Conservation (phyloP, 192 early-diverging fungal species). For the Coemansia sp. region DNA sequence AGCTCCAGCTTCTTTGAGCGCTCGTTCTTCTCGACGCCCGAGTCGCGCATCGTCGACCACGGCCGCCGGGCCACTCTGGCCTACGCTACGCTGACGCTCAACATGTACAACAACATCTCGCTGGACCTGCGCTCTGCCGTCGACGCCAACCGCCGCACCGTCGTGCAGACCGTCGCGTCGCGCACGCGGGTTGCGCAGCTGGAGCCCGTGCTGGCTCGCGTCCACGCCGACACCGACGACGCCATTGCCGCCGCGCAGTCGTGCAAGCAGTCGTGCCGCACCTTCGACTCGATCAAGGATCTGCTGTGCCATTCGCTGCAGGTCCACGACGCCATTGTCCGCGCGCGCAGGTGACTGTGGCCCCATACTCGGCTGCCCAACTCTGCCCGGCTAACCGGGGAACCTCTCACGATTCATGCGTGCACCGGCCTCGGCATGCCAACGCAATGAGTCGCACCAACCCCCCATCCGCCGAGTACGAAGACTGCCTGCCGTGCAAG, state of each 20-base stretch:
- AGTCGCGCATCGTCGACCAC: constrained; percentile 38
- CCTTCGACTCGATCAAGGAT: constrained; percentile 40
- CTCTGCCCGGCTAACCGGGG: no score
- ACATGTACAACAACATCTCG: constrained; percentile 49
- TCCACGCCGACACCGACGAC: constrained; percentile 39
- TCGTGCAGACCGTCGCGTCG: constrained; percentile 36
- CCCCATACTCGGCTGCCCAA: neutral
- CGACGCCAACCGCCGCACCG: constrained; percentile 32
- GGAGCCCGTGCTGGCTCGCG: constrained; percentile 26
- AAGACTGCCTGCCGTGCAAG: constrained; percentile 45
- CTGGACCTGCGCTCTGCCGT: constrained; percentile 34
- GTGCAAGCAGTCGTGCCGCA: no score
- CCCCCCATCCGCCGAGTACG: constrained; percentile 1
- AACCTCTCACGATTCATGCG: no score
- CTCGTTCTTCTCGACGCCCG: constrained; percentile 48
- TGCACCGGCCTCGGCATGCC: no score
- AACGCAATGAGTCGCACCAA: no score
- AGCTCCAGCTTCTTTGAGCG: constrained; percentile 51
- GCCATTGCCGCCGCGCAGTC: constrained; percentile 21
- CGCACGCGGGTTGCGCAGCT: constrained; percentile 23
- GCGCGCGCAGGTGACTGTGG: neutral
- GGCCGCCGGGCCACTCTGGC: constrained; percentile 39
- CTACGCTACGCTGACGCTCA: constrained; percentile 47
- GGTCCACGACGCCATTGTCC: constrained; percentile 35
- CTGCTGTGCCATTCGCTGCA: constrained; percentile 45